Evolutionary conservation across 768 basidiomycete species (phyloP).

Genomic region (Mycena crocata): DNA sequence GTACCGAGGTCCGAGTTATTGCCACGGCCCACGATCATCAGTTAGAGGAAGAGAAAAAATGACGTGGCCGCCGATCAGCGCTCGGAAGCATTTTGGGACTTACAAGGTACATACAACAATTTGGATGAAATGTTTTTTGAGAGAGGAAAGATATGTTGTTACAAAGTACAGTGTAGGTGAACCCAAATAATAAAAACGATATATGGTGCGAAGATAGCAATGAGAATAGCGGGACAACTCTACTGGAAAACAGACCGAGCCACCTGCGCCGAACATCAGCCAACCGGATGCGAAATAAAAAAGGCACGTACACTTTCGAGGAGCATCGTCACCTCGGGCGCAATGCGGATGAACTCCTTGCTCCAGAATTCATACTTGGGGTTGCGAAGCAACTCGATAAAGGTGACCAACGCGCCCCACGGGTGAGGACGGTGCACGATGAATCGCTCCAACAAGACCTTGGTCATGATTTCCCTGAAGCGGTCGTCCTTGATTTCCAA

Average conservation of each 20-base stretch:
- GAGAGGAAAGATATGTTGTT: constrained; percentile 62
- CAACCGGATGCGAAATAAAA: constrained; percentile 21
- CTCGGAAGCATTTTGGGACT: background rate
- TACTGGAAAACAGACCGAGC: constrained; percentile 84
- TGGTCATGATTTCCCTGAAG: constrained; percentile 86
- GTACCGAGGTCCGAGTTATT: background rate
- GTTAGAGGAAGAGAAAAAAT: background rate
- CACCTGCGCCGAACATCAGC: constrained; percentile 58
- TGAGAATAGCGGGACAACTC: constrained; percentile 70
- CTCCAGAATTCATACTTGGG: constrained; percentile 92
- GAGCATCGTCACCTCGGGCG: constrained; percentile 87
- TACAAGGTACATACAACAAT: background rate
- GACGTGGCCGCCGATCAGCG: too few species aligned
- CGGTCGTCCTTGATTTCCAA: constrained; percentile 79
- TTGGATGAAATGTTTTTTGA: background rate
- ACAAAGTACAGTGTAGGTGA: constrained; percentile 85
- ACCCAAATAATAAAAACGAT: constrained; percentile 70
- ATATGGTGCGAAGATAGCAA: constrained; percentile 88
- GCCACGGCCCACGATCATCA: background rate
- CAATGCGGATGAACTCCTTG: constrained; percentile 86
- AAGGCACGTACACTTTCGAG: constrained; percentile 78
- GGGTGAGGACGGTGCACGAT: constrained; percentile 96
- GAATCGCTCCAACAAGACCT: constrained; percentile 92
- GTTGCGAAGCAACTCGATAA: constrained; percentile 93
- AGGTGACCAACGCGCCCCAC: constrained; percentile 94